These are phyloP conservation scores for Ceratocystiopsis sp. DNA, from an alignment of 2,329 filamentous ascomycete genomes.

Conservation along the genomic window DNA sequence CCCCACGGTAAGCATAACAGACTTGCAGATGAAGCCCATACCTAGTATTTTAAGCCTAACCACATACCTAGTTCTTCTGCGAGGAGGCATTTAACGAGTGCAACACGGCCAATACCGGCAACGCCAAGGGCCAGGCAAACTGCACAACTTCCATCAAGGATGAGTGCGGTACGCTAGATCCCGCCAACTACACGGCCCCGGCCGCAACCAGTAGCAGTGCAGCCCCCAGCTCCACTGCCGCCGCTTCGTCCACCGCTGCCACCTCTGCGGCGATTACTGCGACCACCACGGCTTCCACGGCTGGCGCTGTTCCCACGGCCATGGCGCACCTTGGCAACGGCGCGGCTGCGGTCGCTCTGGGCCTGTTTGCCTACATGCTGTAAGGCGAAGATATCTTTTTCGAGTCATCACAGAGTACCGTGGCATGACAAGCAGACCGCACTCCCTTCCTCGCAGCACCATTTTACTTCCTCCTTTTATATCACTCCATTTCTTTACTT, in stretches of 20 bases:
- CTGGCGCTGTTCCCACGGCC: constrained; percentile 14
- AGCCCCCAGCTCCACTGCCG: constrained; percentile 11
- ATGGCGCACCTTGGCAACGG: constrained; percentile 24
- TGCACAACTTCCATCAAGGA: constrained; percentile 30
- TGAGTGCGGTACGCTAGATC: constrained; percentile 29
- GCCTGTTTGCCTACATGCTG: constrained; percentile 34
- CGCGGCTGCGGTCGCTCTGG: constrained; percentile 31
- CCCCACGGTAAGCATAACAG: constrained; percentile 21
- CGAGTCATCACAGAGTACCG: no score
- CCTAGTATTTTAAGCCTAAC: no score
- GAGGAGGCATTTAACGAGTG: constrained; percentile 29
- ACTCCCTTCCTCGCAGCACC: no score
- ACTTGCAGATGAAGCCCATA: no score
- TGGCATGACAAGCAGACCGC: background rate
- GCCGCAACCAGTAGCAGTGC: constrained; percentile 3
- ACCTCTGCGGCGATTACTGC: constrained; percentile 2
- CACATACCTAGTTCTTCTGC: constrained; percentile 33
- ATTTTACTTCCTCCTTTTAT: background rate
- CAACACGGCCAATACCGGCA: constrained; percentile 24
- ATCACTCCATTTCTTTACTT: background rate
- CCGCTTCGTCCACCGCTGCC: constrained; percentile 7
- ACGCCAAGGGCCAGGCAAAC: constrained; percentile 25
- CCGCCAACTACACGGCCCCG: constrained; percentile 15
- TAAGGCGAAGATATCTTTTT: constrained; percentile 14
- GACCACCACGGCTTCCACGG: constrained; percentile 9